Evolutionary conservation across 352 stramenopile species (phyloP).

Genomic region (Detonula confervacea): DNA sequence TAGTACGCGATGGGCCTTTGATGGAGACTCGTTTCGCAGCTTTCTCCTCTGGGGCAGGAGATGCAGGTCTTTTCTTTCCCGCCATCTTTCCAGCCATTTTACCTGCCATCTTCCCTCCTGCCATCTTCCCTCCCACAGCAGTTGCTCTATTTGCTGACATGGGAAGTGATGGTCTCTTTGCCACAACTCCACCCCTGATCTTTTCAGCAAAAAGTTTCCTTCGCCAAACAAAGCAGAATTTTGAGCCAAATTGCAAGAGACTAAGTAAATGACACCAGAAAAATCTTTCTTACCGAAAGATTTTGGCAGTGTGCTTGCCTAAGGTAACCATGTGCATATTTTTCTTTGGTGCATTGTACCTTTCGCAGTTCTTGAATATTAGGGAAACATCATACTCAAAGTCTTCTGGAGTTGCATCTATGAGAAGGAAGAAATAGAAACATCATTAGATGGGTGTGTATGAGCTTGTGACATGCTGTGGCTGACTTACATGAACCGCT

Average conservation of each 20-base stretch:
- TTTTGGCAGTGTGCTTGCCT: conserved; percentile 68
- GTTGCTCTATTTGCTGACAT: conserved; percentile 29
- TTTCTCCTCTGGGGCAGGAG: conserved; percentile 37
- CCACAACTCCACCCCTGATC: conserved; percentile 32
- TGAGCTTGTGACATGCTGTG: too few relatives aligned
- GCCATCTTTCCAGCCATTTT: conserved; percentile 29
- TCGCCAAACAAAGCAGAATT: conserved; percentile 4
- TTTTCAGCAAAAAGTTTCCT: conserved; percentile 51
- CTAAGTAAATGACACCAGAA: conserved; percentile 22
- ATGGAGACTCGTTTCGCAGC: conserved; percentile 36
- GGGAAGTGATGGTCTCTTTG: conserved; percentile 33
- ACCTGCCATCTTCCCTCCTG: too few relatives aligned
- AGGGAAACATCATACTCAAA: conserved; percentile 84
- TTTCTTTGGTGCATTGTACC: conserved; percentile 71
- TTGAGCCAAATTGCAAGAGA: too few relatives aligned
- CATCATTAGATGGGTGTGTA: not conserved
- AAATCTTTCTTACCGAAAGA: conserved; percentile 68
- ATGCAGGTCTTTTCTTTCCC: conserved; percentile 51
- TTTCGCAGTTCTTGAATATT: conserved; percentile 81
- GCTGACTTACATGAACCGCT: conserved; percentile 47
- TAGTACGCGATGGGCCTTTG: conserved; percentile 39
- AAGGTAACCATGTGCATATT: conserved; percentile 72
- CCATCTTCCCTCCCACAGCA: not conserved
- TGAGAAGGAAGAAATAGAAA: conserved; percentile 9
- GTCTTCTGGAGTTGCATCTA: conserved; percentile 58